A percentile compares a stretch with the other conserved stretches of the same genome.
Evolutionary conservation across 805 yeast species (phyloP).

Genomic region (Candida pini): DNA sequence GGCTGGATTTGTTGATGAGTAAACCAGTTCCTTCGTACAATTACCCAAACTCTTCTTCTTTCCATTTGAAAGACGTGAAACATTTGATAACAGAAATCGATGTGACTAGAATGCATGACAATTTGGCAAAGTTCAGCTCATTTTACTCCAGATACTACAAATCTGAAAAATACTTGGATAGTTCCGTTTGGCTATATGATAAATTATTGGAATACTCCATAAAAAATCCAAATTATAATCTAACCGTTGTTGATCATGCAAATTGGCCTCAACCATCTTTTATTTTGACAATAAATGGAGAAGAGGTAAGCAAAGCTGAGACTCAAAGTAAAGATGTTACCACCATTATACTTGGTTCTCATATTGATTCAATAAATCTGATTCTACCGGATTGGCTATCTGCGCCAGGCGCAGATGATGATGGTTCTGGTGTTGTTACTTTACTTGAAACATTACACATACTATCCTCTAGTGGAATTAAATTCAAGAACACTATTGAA

Average conservation of each 20-base stretch:
- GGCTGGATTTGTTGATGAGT: constrained; percentile 1
- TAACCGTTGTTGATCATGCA: constrained; percentile 11
- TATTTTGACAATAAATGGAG: constrained; percentile 9
- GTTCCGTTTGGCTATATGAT: constrained; percentile 65
- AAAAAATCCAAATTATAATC: constrained; percentile 7
- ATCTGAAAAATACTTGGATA: constrained; percentile 59
- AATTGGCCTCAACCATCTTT: constrained; percentile 18
- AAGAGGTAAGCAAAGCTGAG: not conserved
- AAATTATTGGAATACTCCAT: constrained; percentile 4
- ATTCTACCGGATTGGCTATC: constrained; percentile 62
- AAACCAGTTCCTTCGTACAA: constrained; percentile 25
- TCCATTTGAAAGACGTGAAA: constrained; percentile 34
- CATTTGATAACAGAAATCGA: constrained; percentile 6
- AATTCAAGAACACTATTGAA: constrained; percentile 61
- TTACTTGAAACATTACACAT: constrained; percentile 57
- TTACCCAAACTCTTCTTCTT: constrained; percentile 46
- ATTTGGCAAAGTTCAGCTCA: constrained; percentile 11
- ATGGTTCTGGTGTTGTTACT: constrained; percentile 83
- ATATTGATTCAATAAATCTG: constrained; percentile 76
- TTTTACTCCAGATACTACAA: constrained; percentile 71
- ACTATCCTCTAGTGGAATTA: constrained; percentile 8
- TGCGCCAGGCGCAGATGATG: constrained; percentile 95
- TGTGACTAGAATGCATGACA: constrained; percentile 6
- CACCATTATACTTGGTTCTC: constrained; percentile 74
- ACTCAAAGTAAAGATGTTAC: constrained; percentile 20